Evolutionary conservation across 352 stramenopile species (phyloP).

Genomic region (Globisporangium alternatum): DNA sequence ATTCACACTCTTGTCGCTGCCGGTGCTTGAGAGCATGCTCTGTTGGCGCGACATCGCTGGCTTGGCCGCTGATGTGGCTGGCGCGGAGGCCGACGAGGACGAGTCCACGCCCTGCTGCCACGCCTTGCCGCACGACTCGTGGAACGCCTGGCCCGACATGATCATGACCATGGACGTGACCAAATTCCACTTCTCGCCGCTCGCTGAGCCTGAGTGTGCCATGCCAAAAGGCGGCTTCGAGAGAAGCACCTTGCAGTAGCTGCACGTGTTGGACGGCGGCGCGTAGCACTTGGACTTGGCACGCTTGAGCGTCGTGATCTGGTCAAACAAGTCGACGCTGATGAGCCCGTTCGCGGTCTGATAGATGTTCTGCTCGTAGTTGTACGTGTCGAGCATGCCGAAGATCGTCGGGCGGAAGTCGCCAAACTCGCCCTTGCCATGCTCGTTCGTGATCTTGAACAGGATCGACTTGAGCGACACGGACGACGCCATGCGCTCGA

Average conservation of each 20-base stretch:
- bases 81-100: slow-evolving; percentile 1
- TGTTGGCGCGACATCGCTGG: slow-evolving; percentile 30
- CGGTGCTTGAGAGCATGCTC: slow-evolving; percentile 24
- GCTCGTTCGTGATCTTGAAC: slow-evolving; percentile 94
- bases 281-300: slow-evolving; percentile 71
- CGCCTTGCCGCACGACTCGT: slow-evolving; percentile 83
- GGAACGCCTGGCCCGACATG: slow-evolving; percentile 75
- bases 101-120: slow-evolving; percentile 80
- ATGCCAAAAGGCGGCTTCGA: slow-evolving; percentile 84
- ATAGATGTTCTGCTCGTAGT: slow-evolving; percentile 90
- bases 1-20: slow-evolving; percentile 27
- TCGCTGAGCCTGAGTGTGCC: slow-evolving; percentile 59
- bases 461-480: slow-evolving; percentile 93
- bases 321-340: slow-evolving; percentile 79
- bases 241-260: slow-evolving; percentile 81
- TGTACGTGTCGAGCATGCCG: slow-evolving; percentile 92
- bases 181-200: slow-evolving; percentile 81
- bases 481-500: slow-evolving; percentile 93
- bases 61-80: slow-evolving; percentile 15
- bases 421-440: slow-evolving; percentile 90
- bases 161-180: slow-evolving; percentile 83
- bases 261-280: slow-evolving; percentile 67
- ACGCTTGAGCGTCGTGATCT: slow-evolving; percentile 79
- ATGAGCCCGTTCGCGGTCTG: slow-evolving; percentile 83
- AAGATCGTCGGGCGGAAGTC: slow-evolving; percentile 94